These are phyloP conservation scores for Myxozyma neotropica DNA, from an alignment of 805 yeast genomes.

Conservation along the genomic window DNA sequence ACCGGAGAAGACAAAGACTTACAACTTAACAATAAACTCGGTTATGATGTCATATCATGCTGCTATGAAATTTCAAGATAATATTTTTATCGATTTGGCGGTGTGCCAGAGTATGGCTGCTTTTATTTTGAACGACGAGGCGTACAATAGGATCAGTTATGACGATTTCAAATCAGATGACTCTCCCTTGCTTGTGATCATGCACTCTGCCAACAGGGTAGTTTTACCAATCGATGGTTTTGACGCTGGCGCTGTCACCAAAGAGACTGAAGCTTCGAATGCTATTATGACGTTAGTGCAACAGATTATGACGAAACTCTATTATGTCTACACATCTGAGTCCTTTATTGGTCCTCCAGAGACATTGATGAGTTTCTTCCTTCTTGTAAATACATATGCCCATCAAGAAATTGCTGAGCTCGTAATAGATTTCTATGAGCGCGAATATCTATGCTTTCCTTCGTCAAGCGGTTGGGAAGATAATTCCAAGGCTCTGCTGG, in stretches of 20 bases:
- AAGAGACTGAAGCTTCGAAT: constrained; percentile 23
- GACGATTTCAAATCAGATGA: constrained; percentile 41
- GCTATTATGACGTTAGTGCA: constrained; percentile 29
- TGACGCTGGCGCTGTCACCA: not conserved
- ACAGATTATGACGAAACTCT: constrained; percentile 41
- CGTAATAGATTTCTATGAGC: constrained; percentile 53
- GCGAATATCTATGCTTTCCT: constrained; percentile 57
- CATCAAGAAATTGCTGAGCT: constrained; percentile 47
- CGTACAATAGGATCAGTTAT: constrained; percentile 37
- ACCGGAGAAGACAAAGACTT: constrained; percentile 37
- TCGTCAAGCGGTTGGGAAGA: constrained; percentile 55
- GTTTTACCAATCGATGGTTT: not conserved
- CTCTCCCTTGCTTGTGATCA: constrained; percentile 48
- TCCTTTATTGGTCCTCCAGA: constrained; percentile 50
- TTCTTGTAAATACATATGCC: constrained; percentile 45
- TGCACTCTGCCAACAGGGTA: not conserved
- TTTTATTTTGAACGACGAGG: constrained; percentile 44
- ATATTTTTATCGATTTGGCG: constrained; percentile 48
- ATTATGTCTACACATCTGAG: constrained; percentile 42
- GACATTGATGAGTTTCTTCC: constrained; percentile 48
- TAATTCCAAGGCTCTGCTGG: constrained; percentile 50
- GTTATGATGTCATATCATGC: constrained; percentile 45
- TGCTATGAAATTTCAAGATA: constrained; percentile 43
- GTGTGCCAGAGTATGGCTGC: constrained; percentile 48
- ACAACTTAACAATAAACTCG: constrained; percentile 40